These are phyloP conservation scores for Nicotiana tabacum DNA, from an alignment of 257 asterid genomes.

Conservation along the genomic window DNA sequence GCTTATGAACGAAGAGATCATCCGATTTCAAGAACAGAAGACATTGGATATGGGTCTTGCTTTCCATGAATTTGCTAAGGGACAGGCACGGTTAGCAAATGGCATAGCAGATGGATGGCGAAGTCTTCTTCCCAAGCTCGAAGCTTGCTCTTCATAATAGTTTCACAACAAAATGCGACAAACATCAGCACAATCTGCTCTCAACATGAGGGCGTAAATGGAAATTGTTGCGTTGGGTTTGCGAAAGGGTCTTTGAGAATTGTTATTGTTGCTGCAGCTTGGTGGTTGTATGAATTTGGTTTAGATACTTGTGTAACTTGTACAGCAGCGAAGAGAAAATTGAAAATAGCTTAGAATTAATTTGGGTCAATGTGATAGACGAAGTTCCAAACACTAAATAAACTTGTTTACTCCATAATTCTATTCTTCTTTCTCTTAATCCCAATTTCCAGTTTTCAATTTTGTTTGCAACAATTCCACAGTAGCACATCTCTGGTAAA, in stretches of 20 bases:
- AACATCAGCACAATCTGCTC: background rate
- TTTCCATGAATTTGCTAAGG: slow-evolving; percentile 88
- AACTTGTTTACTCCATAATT: background rate
- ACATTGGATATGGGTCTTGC: slow-evolving; percentile 86
- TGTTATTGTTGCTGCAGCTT: slow-evolving; percentile 1
- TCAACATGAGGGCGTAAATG: background rate
- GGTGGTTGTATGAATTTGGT: slow-evolving; percentile 11
- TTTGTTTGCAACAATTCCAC: too few relatives aligned
- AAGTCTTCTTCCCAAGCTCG: slow-evolving; percentile 94
- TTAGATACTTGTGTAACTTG: slow-evolving; percentile 36
- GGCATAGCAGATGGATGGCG: slow-evolving; percentile 88
- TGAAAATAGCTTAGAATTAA: background rate
- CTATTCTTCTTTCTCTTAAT: background rate
- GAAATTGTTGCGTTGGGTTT: background rate
- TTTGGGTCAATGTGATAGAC: background rate
- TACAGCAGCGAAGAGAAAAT: slow-evolving; percentile 29
- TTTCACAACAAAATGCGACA: background rate
- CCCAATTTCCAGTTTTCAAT: background rate
- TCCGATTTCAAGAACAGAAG: slow-evolving; percentile 88
- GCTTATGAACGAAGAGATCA: slow-evolving; percentile 77
- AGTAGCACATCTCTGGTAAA: too few relatives aligned
- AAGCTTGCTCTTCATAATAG: slow-evolving; percentile 47
- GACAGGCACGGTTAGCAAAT: slow-evolving; percentile 72
- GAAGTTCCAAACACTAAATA: background rate
- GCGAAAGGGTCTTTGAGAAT: background rate